Evolutionary conservation across 1,284 basidiomycete species (phyloP), one percentile per base, ranked within the genome.

Genomic region (Cutaneotrichosporon sp.): DNA sequence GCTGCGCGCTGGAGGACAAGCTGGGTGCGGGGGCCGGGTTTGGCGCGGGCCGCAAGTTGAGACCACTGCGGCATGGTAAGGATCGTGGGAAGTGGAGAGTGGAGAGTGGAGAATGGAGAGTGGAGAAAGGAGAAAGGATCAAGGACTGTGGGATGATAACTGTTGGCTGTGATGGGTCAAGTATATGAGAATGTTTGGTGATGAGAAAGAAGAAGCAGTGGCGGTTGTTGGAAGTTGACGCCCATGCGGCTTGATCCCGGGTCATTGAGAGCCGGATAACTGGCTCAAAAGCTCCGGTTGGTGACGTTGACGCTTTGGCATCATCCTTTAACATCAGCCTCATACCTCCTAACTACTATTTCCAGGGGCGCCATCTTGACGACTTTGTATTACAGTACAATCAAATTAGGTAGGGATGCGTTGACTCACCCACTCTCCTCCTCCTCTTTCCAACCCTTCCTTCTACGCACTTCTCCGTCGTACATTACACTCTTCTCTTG

Each of bases 41-140:
- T 52, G 36, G 47, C 51, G 50, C 58, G 36, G 10, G 42, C n/a
- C 9, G 58, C 58, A 34, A 68, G 61, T 9, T 57, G 50, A 18
- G 66, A 68, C 66, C 66, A 68, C 55, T 61, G 53, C 6, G 59
- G 47, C 66, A 68, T 68, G 50, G 55, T 38, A 46, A 46, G 18
- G 42, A 46, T 46, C 18, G 42, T 46, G 42, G 10, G 32, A 55
- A 21, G 18, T 31, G 58, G 52, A 42, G 56, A 40, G 60, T 51
- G 22, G 56, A 8, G 42, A 18, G 30, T 2, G 26, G 26, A 26
- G 26, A 26, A 26, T 2, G 26, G 26, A 26, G 56, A 40, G 60
- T 51, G 22, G 56, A 8, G 42, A 18, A 30, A 26, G 26, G 26
- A 26, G 26, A 26, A 26, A 26, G 26, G 26, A 26, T 26, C 26